phyloP scores from a whole-genome alignment of 768 basidiomycete species.

The Coprinellus aureogranulatus region DNA sequence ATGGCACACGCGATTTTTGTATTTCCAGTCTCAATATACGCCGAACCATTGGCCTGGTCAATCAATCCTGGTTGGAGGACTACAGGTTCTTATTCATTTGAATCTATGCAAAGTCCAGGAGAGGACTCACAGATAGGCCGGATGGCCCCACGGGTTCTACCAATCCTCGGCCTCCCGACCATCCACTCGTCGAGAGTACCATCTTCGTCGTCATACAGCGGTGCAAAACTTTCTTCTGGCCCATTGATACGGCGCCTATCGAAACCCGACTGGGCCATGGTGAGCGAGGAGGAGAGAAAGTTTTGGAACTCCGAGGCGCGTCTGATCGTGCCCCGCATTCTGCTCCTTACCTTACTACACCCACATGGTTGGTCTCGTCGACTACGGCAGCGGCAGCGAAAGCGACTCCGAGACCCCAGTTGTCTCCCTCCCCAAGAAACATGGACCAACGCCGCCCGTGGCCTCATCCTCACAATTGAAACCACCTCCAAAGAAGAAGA shows the following conservation, averaged over 20 bases:
- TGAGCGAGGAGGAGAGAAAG: neutral
- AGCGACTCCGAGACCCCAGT: slow-evolving; percentile 38
- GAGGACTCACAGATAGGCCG: slow-evolving; percentile 76
- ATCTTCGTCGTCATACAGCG: slow-evolving; percentile 49
- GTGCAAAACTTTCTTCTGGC: slow-evolving; percentile 78
- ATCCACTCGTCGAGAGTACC: slow-evolving; percentile 24
- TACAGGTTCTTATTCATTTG: slow-evolving; percentile 29
- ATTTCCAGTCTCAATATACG: slow-evolving; percentile 89
- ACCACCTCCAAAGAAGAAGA: slow-evolving; percentile 59
- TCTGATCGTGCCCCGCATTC: neutral
- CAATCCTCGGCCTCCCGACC: slow-evolving; percentile 41
- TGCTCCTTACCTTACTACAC: neutral
- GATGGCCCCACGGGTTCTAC: slow-evolving; percentile 60
- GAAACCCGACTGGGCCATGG: slow-evolving; percentile 55
- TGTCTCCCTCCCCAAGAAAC: slow-evolving; percentile 11
- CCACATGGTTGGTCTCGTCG: slow-evolving; percentile 71
- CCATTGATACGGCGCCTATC: slow-evolving; percentile 91
- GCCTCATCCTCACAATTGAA: slow-evolving; percentile 30
- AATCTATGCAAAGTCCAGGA: neutral
- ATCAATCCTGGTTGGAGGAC: slow-evolving; percentile 89
- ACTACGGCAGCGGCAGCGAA: slow-evolving; percentile 73
- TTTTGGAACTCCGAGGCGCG: slow-evolving; percentile 9
- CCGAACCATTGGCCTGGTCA: slow-evolving; percentile 92
- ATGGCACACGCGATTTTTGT: slow-evolving; percentile 96
- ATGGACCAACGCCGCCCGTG: slow-evolving; percentile 21